A percentile compares a stretch with the other conserved stretches of the same genome.
Conservation (phyloP, 257 asterid species). For the Solanum lignicaule region DNA sequence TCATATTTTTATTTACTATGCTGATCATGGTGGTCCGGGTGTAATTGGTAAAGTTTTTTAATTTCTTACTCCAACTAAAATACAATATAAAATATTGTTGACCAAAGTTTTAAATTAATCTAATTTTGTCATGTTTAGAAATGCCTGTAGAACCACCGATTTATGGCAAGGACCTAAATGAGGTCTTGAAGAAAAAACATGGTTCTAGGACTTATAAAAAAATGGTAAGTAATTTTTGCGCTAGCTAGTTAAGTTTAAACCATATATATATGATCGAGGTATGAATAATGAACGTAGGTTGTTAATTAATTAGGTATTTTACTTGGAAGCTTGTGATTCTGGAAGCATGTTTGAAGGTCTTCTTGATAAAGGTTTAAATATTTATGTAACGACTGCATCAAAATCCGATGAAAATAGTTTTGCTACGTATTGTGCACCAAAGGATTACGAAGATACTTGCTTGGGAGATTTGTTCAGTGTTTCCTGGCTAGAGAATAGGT, state of each 20-base stretch:
- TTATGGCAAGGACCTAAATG: conserved; percentile 55
- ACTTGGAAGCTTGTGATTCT: conserved; percentile 87
- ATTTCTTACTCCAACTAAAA: background rate
- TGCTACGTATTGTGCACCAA: conserved; percentile 72
- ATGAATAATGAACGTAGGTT: background rate
- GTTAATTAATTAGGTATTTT: conserved; percentile 43
- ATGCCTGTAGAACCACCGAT: conserved; percentile 54
- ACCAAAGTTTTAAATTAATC: background rate
- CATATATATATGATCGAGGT: too few species aligned
- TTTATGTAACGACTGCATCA: conserved; percentile 87
- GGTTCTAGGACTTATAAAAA: conserved; percentile 69
- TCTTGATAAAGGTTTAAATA: conserved; percentile 57
- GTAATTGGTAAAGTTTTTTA: conserved; percentile 41
- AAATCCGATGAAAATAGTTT: conserved; percentile 81
- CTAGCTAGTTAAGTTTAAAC: background rate
- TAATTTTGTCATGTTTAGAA: conserved; percentile 24
- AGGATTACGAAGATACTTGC: conserved; percentile 36
- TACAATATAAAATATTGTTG: background rate
- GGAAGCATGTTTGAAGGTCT: conserved; percentile 96
- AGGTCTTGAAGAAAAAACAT: conserved; percentile 51
- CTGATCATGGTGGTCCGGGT: conserved; percentile 93
- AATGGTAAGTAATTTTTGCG: conserved; percentile 34
- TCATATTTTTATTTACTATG: conserved; percentile 64
- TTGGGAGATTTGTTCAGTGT: conserved; percentile 87
- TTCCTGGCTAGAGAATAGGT: conserved; percentile 96